phyloP scores from a whole-genome alignment of 1,284 basidiomycete species.

The Bjerkandera adusta region DNA sequence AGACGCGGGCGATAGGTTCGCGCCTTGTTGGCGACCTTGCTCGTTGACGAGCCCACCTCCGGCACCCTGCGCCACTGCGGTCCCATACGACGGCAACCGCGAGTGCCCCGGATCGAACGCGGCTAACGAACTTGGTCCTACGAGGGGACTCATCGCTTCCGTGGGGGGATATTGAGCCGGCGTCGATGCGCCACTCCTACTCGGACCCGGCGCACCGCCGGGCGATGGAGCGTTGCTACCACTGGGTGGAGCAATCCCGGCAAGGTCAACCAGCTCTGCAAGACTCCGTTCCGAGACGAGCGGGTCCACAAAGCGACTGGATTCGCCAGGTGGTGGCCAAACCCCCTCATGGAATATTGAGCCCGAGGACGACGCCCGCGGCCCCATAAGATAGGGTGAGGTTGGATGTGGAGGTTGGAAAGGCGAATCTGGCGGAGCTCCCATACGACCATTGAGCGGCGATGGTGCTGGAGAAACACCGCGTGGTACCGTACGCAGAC shows the following conservation, averaged over 20 bases:
- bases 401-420: conserved; percentile 10
- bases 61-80: too few relatives aligned
- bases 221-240: conserved; percentile 47
- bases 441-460: too few relatives aligned
- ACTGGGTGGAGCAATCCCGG: conserved; percentile 47
- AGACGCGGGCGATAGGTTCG: not conserved
- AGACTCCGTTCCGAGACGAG: conserved; percentile 31
- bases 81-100: too few relatives aligned
- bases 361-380: conserved; percentile 42
- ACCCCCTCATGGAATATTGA: conserved; percentile 50
- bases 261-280: conserved; percentile 39
- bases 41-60: too few relatives aligned
- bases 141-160: not conserved
- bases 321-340: conserved; percentile 45
- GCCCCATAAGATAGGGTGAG: conserved; percentile 37
- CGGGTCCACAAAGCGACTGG: conserved; percentile 42
- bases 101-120: not conserved
- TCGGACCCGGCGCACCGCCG: conserved; percentile 39
- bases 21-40: too few relatives aligned
- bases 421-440: conserved; percentile 14
- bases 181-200: conserved; percentile 13
- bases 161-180: not conserved
- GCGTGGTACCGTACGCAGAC: conserved; percentile 9
- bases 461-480: conserved; percentile 8
- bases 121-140: not conserved